Base-by-base conservation (phyloP, 257 asterid species). In the Eustoma russellianum region DNA sequence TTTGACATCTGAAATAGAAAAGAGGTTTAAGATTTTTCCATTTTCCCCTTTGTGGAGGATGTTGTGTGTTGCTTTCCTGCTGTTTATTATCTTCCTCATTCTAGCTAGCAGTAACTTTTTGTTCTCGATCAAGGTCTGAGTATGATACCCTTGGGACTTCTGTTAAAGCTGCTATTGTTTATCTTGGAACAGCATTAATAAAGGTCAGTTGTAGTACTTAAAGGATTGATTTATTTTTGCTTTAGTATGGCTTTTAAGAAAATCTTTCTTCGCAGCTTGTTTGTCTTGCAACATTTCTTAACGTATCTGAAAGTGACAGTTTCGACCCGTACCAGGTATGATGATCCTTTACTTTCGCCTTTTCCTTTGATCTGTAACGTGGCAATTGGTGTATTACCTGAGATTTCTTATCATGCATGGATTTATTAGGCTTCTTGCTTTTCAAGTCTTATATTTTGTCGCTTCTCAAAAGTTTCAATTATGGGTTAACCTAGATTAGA, bases 101-200 rank as follows among this genome's bases (percentile, higher is more conserved):
- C 6, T 13, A 35, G 59, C 18, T 35, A 24, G 14, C 17, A 11
- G 33, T 48, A 9, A 38, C 11, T 33, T 24, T 14, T 17, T 19
- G 9, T 5, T 15, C 10, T 60, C 12, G 34, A 15, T 48, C 52
- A 79, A 92, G 99, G 77, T 88, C 95, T 10, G 99, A 92, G 80
- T 92, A 88, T 66, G 99, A 88, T 72, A 92, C 99, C 0, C 77
- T 92, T 33, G 95, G 97, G 52, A 92, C 99, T 60, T 92, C 97
- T 8, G 67, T 83, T 65, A 88, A 75, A 74, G 50, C 97, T 44
- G 94, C 94, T 18, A 77, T 76, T 50, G 97, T 88, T 62, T 92
- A 92, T 69, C 94, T 85, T 43, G 74, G 72, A 18, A 88, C 99
- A 1, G 82, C 99, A 48, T 54, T 92, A 55, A 81, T 92, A 28